These are phyloP conservation scores for Elongisporangium prolatum DNA, from an alignment of 352 stramenopile genomes.

Conservation along the genomic window DNA sequence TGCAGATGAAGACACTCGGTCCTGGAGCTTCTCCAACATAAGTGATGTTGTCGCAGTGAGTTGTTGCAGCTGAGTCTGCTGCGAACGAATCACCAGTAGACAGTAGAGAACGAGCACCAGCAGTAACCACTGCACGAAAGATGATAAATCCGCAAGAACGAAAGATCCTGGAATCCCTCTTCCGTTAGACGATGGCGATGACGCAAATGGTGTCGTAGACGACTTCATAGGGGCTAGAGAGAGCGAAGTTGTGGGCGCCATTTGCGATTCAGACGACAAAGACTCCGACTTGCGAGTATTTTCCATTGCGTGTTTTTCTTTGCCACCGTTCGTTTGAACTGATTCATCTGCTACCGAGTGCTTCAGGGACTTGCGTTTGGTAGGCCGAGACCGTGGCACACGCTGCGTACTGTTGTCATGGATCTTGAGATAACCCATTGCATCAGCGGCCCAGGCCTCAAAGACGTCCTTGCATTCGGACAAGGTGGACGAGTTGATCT, in stretches of 20 bases:
- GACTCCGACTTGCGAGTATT: too few relatives aligned
- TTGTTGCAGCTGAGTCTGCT: slow-evolving; percentile 41
- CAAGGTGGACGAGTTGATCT: slow-evolving; percentile 73
- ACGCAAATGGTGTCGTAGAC: too few relatives aligned
- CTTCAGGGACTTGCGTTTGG: too few relatives aligned
- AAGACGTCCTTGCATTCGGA: slow-evolving; percentile 70
- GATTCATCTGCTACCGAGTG: too few relatives aligned
- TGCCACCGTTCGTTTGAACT: too few relatives aligned
- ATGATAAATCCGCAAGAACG: slow-evolving; percentile 4
- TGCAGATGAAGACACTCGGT: background rate
- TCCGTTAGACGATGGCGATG: background rate
- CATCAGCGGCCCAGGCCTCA: slow-evolving; percentile 51
- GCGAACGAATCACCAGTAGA: slow-evolving; percentile 27
- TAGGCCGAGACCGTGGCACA: too few relatives aligned
- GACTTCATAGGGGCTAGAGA: too few relatives aligned
- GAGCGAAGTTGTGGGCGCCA: too few relatives aligned
- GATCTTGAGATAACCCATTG: slow-evolving; percentile 37
- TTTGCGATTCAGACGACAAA: too few relatives aligned
- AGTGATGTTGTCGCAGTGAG: slow-evolving; percentile 28
- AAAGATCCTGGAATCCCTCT: background rate
- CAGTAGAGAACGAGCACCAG: slow-evolving; percentile 30
- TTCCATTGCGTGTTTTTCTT: too few relatives aligned
- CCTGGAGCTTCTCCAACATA: slow-evolving; percentile 28
- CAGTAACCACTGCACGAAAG: slow-evolving; percentile 24
- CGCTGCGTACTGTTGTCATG: slow-evolving; percentile 15